Conservation (phyloP, 169 alveolate species). For the Theileria equi region DNA sequence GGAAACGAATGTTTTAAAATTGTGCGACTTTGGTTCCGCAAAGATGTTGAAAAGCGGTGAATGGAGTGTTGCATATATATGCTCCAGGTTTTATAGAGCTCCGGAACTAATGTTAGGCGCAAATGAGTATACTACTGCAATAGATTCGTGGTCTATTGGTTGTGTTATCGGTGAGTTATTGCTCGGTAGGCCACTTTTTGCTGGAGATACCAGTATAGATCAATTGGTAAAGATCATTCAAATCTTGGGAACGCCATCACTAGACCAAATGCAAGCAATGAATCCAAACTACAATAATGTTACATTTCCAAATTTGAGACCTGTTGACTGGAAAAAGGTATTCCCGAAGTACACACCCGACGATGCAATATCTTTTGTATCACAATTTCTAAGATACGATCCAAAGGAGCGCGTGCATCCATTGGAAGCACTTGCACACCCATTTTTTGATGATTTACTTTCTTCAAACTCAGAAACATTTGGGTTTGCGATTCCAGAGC, state of each 20-base stretch:
- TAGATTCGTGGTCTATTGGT: conserved; percentile 98
- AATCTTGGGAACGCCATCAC: conserved; percentile 91
- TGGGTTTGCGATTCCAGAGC: conserved; percentile 25
- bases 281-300: conserved; percentile 91
- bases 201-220: conserved; percentile 95
- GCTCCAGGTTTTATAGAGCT: conserved; percentile 98
- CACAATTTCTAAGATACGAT: conserved; percentile 79
- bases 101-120: conserved; percentile 99
- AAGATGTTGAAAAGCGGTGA: conserved; percentile 90
- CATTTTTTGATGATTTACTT: conserved; percentile 91
- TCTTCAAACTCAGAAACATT: conserved; percentile 42
- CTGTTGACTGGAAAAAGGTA: conserved; percentile 66
- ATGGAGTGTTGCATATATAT: conserved; percentile 91
- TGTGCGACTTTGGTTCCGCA: conserved; percentile 99
- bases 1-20: conserved; percentile 85
- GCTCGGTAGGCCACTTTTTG: conserved; percentile 92
- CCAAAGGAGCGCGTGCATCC: conserved; percentile 83
- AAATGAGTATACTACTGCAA: conserved; percentile 93
- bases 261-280: conserved; percentile 89
- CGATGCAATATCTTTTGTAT: conserved; percentile 78
- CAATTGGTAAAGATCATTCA: conserved; percentile 89
- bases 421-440: conserved; percentile 89
- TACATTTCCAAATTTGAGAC: conserved; percentile 84
- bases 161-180: conserved; percentile 94
- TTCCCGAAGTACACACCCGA: conserved; percentile 76